Conservation (phyloP, 306 rosid genomes). For the Begonia masoniana region DNA sequence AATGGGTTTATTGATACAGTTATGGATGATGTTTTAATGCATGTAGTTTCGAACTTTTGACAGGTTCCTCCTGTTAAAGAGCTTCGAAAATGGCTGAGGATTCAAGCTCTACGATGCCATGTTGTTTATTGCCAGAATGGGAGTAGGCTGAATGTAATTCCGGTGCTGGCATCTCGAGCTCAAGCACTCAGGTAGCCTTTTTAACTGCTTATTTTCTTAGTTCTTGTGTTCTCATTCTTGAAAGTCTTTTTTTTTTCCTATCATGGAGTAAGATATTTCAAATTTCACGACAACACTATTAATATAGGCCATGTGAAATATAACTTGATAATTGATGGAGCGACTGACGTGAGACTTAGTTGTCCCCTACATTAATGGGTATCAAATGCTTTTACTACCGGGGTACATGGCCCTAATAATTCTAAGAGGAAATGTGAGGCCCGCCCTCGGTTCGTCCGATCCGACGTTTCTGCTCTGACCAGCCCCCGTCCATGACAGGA, state of each 20-base stretch:
- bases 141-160: constrained; percentile 73
- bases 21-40: no score
- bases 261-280: neutral
- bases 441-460: no score
- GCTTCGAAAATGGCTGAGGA: constrained; percentile 72
- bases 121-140: constrained; percentile 88
- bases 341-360: no score
- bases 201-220: neutral
- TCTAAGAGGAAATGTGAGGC: no score
- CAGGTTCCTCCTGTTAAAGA: constrained; percentile 84
- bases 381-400: no score
- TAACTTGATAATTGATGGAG: no score
- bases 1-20: no score
- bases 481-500: no score
- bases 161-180: constrained; percentile 92
- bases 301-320: no score
- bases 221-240: neutral
- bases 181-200: constrained; percentile 84
- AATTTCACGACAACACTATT: neutral
- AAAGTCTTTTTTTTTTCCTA: neutral
- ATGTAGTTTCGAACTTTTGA: neutral
- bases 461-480: no score
- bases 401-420: no score
- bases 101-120: constrained; percentile 96
- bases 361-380: no score